Evolutionary conservation across 495 filamentous ascomycete genomes (phyloP).

Genomic region (Cladorrhinum samala): DNA sequence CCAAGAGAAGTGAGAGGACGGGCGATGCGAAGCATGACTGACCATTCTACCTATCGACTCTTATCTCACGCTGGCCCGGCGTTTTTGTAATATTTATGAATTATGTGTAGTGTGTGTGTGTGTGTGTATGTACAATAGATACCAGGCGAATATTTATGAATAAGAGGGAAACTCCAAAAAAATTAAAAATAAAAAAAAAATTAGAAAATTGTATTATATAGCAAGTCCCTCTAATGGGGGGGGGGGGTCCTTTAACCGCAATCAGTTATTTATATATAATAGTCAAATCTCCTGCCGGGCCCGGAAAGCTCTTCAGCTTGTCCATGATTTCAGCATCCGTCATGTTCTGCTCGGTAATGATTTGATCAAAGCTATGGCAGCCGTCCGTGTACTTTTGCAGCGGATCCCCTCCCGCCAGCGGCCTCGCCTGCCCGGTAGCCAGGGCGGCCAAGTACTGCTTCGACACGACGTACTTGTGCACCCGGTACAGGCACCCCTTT

Average conservation of each 20-base stretch:
- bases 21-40: background rate
- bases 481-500: conserved; percentile 89
- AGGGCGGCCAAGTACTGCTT: conserved; percentile 44
- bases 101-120: too few species aligned
- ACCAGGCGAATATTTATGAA: too few species aligned
- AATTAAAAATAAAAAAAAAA: too few species aligned
- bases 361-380: conserved; percentile 80
- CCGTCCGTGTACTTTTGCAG: conserved; percentile 72
- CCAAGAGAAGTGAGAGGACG: too few species aligned
- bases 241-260: too few species aligned
- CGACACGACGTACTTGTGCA: conserved; percentile 81
- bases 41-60: too few species aligned
- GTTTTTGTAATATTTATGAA: too few species aligned
- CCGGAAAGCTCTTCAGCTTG: conserved; percentile 37
- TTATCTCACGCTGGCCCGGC: too few species aligned
- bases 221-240: too few species aligned
- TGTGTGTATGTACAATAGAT: too few species aligned
- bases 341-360: conserved; percentile 69
- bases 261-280: conserved; percentile 46
- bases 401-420: conserved; percentile 30
- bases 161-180: too few species aligned
- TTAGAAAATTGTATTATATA: too few species aligned
- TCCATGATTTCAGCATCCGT: conserved; percentile 53
- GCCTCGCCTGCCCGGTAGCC: conserved; percentile 32
- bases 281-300: conserved; percentile 41